Evolutionary conservation across 75 land plant species (phyloP).

Genomic region (Larix kaempferi): DNA sequence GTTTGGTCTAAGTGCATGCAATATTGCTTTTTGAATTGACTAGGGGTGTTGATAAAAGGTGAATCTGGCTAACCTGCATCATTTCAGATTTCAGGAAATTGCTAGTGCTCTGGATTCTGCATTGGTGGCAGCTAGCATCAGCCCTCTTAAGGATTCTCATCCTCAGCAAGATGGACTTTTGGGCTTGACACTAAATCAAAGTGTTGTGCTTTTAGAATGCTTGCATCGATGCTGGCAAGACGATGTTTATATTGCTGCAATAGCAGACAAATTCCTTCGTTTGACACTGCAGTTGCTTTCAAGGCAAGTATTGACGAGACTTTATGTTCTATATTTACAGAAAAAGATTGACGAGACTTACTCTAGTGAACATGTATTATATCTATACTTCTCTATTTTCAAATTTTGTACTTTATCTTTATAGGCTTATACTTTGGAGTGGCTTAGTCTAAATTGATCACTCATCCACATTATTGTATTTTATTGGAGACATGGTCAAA

Average conservation of each 20-base stretch:
- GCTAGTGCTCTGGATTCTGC: constrained; percentile 77
- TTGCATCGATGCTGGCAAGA: constrained; percentile 84
- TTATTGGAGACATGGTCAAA: no score
- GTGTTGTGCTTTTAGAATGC: constrained; percentile 57
- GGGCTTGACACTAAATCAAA: constrained; percentile 53
- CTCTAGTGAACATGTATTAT: no score
- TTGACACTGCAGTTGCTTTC: constrained; percentile 80
- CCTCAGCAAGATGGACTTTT: constrained; percentile 22
- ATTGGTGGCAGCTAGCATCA: constrained; percentile 33
- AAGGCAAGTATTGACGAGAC: constrained; percentile 34
- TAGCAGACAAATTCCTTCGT: constrained; percentile 86
- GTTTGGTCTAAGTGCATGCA: not conserved
- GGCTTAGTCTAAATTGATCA: no score
- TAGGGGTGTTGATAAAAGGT: not conserved
- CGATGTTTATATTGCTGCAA: constrained; percentile 70
- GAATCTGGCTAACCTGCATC: not conserved
- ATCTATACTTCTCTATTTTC: no score
- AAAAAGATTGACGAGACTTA: no score
- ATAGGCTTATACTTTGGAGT: no score
- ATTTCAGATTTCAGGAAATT: constrained; percentile 93
- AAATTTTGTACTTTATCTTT: no score
- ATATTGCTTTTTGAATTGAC: not conserved
- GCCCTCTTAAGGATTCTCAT: constrained; percentile 20
- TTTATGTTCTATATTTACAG: not conserved
- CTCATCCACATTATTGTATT: no score